These are phyloP conservation scores for Coelastrella sp. DNA, from an alignment of 139 green algal species.

Conservation along the genomic window DNA sequence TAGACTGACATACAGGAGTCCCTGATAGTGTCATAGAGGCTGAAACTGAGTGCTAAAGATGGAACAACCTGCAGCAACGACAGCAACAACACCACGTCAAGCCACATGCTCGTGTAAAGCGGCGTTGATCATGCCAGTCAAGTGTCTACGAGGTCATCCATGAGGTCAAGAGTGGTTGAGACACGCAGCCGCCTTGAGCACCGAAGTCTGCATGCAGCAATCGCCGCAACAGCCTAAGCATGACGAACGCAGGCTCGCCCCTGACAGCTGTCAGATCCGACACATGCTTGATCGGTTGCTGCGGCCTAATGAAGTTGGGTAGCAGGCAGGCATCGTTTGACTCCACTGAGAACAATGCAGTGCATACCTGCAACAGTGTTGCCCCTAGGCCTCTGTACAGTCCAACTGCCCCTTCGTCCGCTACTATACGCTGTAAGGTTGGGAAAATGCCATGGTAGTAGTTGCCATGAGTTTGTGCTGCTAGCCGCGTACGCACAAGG, in stretches of 20 bases:
- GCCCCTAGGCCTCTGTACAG: constrained; percentile 94
- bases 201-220: too few species aligned
- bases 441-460: constrained; percentile 84
- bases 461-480: constrained; percentile 67
- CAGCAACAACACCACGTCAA: not conserved
- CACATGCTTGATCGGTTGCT: too few species aligned
- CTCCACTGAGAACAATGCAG: not conserved
- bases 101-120: too few species aligned
- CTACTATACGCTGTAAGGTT: constrained; percentile 80
- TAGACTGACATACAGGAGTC: constrained; percentile 13
- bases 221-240: too few species aligned
- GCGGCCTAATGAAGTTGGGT: too few species aligned
- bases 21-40: constrained; percentile 84
- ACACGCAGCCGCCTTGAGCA: too few species aligned
- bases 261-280: too few species aligned
- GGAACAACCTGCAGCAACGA: constrained; percentile 78
- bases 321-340: too few species aligned
- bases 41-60: constrained; percentile 94
- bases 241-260: too few species aligned
- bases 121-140: too few species aligned
- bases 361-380: constrained; percentile 87
- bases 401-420: constrained; percentile 85
- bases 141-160: too few species aligned
- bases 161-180: too few species aligned
- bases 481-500: constrained; percentile 92